Conservation (phyloP, 768 basidiomycete genomes). For the Tylopilus felleus region DNA sequence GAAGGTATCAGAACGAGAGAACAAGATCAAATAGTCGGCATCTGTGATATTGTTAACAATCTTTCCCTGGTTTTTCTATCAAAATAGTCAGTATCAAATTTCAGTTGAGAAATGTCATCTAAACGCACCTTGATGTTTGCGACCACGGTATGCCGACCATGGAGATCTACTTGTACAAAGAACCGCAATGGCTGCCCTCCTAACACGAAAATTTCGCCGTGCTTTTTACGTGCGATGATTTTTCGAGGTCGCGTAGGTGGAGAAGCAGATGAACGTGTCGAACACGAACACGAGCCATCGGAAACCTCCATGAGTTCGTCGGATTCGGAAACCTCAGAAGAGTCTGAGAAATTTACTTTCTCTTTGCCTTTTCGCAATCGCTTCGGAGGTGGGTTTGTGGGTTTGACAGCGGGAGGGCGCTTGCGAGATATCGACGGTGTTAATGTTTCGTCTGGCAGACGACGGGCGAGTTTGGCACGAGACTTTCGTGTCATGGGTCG, state of each 20-base stretch:
- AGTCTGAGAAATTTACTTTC: conserved; percentile 16
- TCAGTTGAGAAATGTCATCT: background rate
- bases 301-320: conserved; percentile 14
- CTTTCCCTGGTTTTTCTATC: conserved; percentile 63
- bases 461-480: conserved; percentile 4
- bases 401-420: conserved; percentile 16
- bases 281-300: conserved; percentile 5
- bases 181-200: conserved; percentile 48
- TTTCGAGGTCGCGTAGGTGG: conserved; percentile 10
- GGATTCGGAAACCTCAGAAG: conserved; percentile 16
- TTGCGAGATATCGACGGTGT: conserved; percentile 23
- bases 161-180: conserved; percentile 67
- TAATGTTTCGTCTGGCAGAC: conserved; percentile 3
- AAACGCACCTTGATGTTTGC: conserved; percentile 56
- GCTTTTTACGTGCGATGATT: conserved; percentile 17
- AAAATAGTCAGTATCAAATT: background rate
- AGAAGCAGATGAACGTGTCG: conserved; percentile 14
- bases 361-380: conserved; percentile 31
- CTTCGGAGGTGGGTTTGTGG: conserved; percentile 15
- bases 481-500: conserved; percentile 4
- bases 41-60: conserved; percentile 50
- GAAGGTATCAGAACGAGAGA: conserved; percentile 48
- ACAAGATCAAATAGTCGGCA: conserved; percentile 63
- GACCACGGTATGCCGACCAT: conserved; percentile 48
- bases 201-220: conserved; percentile 42